Conservation (phyloP, 2,329 filamentous ascomycete species). For the Penicillium capsulatum region DNA sequence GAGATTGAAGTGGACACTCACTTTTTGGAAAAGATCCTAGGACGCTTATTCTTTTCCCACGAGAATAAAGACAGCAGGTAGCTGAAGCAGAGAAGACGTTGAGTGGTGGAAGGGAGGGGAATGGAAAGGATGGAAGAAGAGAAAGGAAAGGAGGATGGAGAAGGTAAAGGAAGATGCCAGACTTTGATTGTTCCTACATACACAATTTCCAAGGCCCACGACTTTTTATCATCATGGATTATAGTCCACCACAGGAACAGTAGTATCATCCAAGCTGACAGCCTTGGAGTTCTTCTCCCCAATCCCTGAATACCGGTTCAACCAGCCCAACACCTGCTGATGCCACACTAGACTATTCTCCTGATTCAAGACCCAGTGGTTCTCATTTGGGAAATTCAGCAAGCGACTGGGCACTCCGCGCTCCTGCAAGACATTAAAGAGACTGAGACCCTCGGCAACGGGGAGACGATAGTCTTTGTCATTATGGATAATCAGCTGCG, state of each 20-base stretch:
- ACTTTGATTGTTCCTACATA: background rate
- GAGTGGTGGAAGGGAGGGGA: too few relatives aligned
- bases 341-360: constrained; percentile 92
- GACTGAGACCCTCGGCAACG: constrained; percentile 71
- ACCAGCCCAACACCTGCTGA: constrained; percentile 71
- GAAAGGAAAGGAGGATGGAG: too few relatives aligned
- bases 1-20: too few relatives aligned
- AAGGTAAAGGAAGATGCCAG: background rate
- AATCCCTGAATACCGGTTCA: constrained; percentile 51
- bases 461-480: constrained; percentile 82
- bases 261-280: constrained; percentile 33
- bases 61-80: too few relatives aligned
- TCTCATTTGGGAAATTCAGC: constrained; percentile 72
- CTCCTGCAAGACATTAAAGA: constrained; percentile 76
- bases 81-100: too few relatives aligned
- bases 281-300: constrained; percentile 26
- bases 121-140: too few relatives aligned
- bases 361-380: constrained; percentile 72
- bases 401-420: constrained; percentile 70
- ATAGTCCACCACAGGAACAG: constrained; percentile 31
- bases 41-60: too few relatives aligned
- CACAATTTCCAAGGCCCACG: too few relatives aligned
- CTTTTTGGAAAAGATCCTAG: too few relatives aligned
- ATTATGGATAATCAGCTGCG: constrained; percentile 78
- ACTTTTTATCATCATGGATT: background rate